Percentiles rank a stretch among this genome's conserved stretches.
These are phyloP conservation scores for Colletotrichum aenigma DNA, from an alignment of 2,329 filamentous ascomycete species.

Conservation along the genomic window DNA sequence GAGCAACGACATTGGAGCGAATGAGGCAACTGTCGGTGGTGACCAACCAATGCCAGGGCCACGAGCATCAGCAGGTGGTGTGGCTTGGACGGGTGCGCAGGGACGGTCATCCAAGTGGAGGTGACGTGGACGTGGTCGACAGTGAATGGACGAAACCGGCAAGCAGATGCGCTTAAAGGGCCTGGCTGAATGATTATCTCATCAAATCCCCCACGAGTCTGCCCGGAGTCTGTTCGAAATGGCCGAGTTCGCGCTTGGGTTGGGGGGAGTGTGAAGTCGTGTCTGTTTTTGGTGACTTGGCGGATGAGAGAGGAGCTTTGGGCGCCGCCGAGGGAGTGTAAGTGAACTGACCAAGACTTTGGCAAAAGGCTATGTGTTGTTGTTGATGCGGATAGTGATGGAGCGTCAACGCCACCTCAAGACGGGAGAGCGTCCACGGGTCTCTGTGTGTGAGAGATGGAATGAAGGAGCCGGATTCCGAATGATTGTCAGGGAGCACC, in stretches of 20 bases:
- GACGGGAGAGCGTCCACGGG: not conserved
- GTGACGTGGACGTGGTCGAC: not conserved
- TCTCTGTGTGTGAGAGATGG: not conserved
- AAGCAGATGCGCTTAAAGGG: not conserved
- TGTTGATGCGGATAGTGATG: not conserved
- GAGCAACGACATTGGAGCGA: not conserved
- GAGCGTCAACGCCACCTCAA: not conserved
- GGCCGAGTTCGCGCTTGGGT: not conserved
- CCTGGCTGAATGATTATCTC: not conserved
- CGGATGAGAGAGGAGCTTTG: not conserved
- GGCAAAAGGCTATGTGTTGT: not conserved
- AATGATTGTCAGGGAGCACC: not conserved
- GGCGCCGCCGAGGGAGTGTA: not conserved
- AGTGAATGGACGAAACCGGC: not conserved
- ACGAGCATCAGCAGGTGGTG: not conserved
- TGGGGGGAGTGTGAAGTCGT: not conserved
- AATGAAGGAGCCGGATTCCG: not conserved
- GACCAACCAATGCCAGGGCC: not conserved
- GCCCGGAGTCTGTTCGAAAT: not conserved
- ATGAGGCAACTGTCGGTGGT: not conserved
- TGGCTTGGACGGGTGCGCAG: slow-evolving; percentile 5
- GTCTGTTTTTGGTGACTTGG: not conserved
- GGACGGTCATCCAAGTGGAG: not conserved
- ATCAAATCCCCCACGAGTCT: not conserved
- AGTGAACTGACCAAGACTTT: not conserved